Conservation (phyloP, 208 protist species). For the Wallacemonas rigidus region DNA sequence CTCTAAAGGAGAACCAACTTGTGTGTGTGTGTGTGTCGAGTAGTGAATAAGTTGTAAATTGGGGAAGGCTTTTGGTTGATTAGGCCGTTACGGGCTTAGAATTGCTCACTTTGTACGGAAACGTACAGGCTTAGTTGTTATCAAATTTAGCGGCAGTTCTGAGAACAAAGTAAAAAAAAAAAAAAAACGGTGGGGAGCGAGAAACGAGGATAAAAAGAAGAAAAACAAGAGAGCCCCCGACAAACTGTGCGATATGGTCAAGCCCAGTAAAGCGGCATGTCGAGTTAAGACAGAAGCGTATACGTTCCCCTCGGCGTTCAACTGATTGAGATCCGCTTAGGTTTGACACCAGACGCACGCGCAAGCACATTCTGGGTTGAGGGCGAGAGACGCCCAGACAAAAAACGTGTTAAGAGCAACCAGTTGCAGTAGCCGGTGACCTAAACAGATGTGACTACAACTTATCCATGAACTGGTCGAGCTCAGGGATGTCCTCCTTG, state of each 20-base stretch:
- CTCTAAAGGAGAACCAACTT: too few species aligned
- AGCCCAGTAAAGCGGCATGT: not conserved
- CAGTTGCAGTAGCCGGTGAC: not conserved
- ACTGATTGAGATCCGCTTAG: not conserved
- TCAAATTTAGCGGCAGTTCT: not conserved
- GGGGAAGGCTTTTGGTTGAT: too few species aligned
- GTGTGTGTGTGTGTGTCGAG: too few species aligned
- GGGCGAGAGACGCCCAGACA: not conserved
- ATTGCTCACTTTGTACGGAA: not conserved
- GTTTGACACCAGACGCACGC: too few species aligned
- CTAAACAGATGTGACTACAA: slow-evolving; percentile 71
- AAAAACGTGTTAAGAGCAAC: not conserved
- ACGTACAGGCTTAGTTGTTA: not conserved
- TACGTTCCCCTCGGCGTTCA: not conserved
- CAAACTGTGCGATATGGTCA: too few species aligned
- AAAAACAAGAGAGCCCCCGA: not conserved
- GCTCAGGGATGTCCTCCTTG: slow-evolving; percentile 89
- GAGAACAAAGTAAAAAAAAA: slow-evolving; percentile 20
- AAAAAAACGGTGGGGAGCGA: slow-evolving; percentile 8
- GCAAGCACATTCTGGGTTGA: too few species aligned
- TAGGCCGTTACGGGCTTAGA: too few species aligned
- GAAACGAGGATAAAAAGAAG: not conserved
- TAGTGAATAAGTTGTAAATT: too few species aligned
- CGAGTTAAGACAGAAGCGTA: not conserved
- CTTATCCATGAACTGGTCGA: slow-evolving; percentile 96